Percentiles rank a stretch among this genome's conserved stretches.
phyloP scores from a whole-genome alignment of 2,329 filamentous ascomycete species.

The Diplocarpon rosae region DNA sequence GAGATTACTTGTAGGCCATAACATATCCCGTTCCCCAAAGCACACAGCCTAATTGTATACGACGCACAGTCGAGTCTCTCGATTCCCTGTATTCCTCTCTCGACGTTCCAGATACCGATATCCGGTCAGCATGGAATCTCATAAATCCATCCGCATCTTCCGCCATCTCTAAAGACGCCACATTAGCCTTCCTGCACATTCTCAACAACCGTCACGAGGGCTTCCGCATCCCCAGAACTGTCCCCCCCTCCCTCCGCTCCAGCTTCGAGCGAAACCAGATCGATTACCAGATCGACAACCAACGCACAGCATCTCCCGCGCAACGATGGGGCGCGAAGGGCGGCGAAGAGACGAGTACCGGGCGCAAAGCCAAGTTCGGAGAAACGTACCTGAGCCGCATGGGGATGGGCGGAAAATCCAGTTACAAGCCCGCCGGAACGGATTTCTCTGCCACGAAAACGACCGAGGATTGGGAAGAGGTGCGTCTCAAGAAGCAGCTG shows the following conservation, averaged over 20 bases:
- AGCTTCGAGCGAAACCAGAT: slow-evolving; percentile 95
- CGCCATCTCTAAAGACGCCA: slow-evolving; percentile 88
- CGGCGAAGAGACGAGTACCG: slow-evolving; percentile 71
- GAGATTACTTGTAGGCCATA: slow-evolving; percentile 61
- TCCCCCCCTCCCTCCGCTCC: slow-evolving; percentile 80
- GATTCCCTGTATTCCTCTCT: slow-evolving; percentile 76
- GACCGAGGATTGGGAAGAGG: slow-evolving; percentile 94
- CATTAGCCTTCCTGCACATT: slow-evolving; percentile 90
- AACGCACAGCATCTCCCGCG: slow-evolving; percentile 47
- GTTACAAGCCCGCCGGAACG: slow-evolving; percentile 73
- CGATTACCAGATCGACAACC: slow-evolving; percentile 83
- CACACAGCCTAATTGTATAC: too few relatives aligned
- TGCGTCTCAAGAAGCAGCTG: slow-evolving; percentile 85
- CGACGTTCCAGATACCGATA: slow-evolving; percentile 64
- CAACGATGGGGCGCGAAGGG: slow-evolving; percentile 71
- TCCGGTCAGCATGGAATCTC: slow-evolving; percentile 91
- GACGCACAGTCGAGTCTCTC: slow-evolving; percentile 55
- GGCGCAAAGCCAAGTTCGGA: slow-evolving; percentile 92
- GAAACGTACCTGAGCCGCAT: slow-evolving; percentile 91
- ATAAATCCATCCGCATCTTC: slow-evolving; percentile 80
- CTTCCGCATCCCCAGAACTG: slow-evolving; percentile 81
- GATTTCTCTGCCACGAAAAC: slow-evolving; percentile 80
- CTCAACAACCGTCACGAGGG: slow-evolving; percentile 93
- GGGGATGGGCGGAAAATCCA: slow-evolving; percentile 63
- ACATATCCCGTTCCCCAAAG: too few relatives aligned